A percentile compares a stretch with the other conserved stretches of the same genome.
Conservation (phyloP, 371 early-diverging fungal genomes). For the Rhizomucor miehei region DNA sequence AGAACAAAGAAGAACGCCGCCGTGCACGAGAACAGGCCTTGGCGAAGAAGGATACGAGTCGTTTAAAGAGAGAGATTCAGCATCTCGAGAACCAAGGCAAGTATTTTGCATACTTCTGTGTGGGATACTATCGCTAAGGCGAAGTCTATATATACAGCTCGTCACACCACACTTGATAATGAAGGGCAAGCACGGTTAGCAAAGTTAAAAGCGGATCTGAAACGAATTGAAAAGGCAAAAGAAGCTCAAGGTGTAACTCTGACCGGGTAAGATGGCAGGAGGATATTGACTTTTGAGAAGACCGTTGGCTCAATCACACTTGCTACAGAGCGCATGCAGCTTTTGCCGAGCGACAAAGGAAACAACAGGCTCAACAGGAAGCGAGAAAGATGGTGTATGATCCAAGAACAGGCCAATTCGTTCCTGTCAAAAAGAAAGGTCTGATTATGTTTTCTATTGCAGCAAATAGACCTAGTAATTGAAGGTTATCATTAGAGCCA, state of each 20-base stretch:
- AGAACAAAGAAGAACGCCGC: constrained; percentile 66
- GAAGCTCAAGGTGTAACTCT: constrained; percentile 5
- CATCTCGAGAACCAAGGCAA: constrained; percentile 49
- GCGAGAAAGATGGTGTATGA: constrained; percentile 45
- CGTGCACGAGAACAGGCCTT: constrained; percentile 47
- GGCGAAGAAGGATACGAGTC: constrained; percentile 51
- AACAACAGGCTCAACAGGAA: constrained; percentile 33
- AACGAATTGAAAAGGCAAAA: constrained; percentile 52
- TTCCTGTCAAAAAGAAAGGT: constrained; percentile 42
- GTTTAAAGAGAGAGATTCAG: constrained; percentile 39
- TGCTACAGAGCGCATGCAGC: constrained; percentile 36
- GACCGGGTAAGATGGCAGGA: constrained; percentile 1
- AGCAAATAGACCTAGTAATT: background rate
- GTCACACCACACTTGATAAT: constrained; percentile 47
- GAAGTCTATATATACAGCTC: constrained; percentile 12
- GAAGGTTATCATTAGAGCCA: background rate
- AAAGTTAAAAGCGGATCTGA: constrained; percentile 38
- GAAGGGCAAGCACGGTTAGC: constrained; percentile 41
- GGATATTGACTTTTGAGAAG: background rate
- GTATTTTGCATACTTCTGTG: background rate
- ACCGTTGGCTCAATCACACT: background rate
- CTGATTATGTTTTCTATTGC: background rate
- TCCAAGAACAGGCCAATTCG: constrained; percentile 41
- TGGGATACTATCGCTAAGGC: background rate
- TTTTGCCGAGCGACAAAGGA: constrained; percentile 33